phyloP scores from a whole-genome alignment of 78 protist genomes.

The Pirum gemmata region DNA sequence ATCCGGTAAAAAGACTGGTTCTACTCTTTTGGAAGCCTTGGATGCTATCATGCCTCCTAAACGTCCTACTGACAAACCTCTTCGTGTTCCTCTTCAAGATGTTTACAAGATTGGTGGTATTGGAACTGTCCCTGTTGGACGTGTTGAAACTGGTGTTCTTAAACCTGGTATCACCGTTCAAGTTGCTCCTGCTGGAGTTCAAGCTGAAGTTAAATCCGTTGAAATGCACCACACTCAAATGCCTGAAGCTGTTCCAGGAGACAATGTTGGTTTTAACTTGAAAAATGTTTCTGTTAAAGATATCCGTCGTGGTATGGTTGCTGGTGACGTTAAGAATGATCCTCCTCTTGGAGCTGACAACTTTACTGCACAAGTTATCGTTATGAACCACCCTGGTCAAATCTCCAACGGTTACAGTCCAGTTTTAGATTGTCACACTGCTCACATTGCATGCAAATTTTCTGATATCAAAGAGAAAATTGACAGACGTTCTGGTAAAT shows the following conservation, averaged over 20 bases:
- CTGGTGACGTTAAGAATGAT: conserved; percentile 74
- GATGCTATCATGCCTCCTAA: conserved; percentile 80
- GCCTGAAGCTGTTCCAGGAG: conserved; percentile 84
- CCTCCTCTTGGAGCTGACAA: conserved; percentile 70
- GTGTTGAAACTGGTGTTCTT: conserved; percentile 92
- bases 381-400: conserved; percentile 92
- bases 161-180: conserved; percentile 81
- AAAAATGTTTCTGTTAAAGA: conserved; percentile 87
- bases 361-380: conserved; percentile 92
- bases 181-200: conserved; percentile 83
- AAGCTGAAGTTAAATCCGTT: conserved; percentile 87
- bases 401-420: conserved; percentile 89
- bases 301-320: conserved; percentile 86
- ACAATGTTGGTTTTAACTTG: conserved; percentile 96
- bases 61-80: conserved; percentile 92
- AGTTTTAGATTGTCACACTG: conserved; percentile 91
- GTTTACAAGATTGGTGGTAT: conserved; percentile 96
- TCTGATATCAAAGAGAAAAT: conserved; percentile 72
- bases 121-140: conserved; percentile 94
- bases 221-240: conserved; percentile 95
- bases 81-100: conserved; percentile 93
- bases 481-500: conserved; percentile 83
- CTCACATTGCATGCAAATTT: conserved; percentile 93
- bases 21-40: conserved; percentile 76
- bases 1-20: neutral